Evolutionary conservation across 768 basidiomycete genomes (phyloP).

Genomic region (Mycena alexandri): DNA sequence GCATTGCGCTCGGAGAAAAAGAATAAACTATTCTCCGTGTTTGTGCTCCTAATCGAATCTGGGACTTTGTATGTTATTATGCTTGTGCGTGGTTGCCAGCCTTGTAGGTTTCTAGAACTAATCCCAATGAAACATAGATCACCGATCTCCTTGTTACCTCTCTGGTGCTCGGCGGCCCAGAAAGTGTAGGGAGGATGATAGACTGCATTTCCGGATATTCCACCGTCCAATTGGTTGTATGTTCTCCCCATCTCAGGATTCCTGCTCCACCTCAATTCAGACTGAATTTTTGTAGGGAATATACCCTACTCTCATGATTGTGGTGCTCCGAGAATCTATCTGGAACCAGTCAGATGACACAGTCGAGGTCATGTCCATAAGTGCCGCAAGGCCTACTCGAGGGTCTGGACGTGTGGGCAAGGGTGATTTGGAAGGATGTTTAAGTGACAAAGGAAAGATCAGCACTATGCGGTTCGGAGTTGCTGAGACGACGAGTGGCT

Average conservation of each 20-base stretch:
- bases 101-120: constrained; percentile 5
- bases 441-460: constrained; percentile 21
- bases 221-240: constrained; percentile 14
- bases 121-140: constrained; percentile 5
- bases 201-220: constrained; percentile 19
- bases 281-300: constrained; percentile 16
- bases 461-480: constrained; percentile 19
- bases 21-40: constrained; percentile 18
- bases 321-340: constrained; percentile 23
- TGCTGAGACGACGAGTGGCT: constrained; percentile 11
- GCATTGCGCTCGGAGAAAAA: constrained; percentile 13
- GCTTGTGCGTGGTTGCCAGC: constrained; percentile 12
- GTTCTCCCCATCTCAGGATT: constrained; percentile 1
- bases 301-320: constrained; percentile 22
- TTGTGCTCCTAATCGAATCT: constrained; percentile 16
- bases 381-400: constrained; percentile 3
- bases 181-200: constrained; percentile 13
- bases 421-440: constrained; percentile 20
- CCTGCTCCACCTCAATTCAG: constrained; percentile 16
- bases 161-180: constrained; percentile 11
- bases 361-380: constrained; percentile 16
- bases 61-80: constrained; percentile 21
- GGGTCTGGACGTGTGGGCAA: constrained; percentile 8
- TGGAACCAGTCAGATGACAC: constrained; percentile 20
- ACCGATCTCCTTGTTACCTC: constrained; percentile 16